phyloP scores from a whole-genome alignment of 2,329 filamentous ascomycete species.

The Domatiomyces globalis region DNA sequence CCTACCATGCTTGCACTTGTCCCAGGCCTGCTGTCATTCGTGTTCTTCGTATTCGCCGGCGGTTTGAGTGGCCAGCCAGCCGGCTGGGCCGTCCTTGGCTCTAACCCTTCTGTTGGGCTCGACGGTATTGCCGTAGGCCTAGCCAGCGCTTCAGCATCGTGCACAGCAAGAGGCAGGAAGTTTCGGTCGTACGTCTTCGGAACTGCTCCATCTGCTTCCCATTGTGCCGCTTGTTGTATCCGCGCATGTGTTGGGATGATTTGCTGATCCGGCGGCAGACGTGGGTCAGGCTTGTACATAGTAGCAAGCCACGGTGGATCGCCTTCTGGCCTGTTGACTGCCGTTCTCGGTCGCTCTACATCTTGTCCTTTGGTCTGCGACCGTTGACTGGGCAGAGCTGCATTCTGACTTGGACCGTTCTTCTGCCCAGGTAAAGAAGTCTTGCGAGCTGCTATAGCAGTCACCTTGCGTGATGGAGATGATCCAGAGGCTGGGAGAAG shows the following conservation, averaged over 20 bases:
- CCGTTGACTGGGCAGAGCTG: slow-evolving; percentile 32
- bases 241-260: slow-evolving; percentile 87
- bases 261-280: slow-evolving; percentile 86
- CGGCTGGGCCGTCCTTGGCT: slow-evolving; percentile 16
- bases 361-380: slow-evolving; percentile 51
- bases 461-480: slow-evolving; percentile 25
- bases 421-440: slow-evolving; percentile 24
- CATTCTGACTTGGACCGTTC: slow-evolving; percentile 23
- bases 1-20: slow-evolving; percentile 29
- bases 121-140: slow-evolving; percentile 6
- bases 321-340: slow-evolving; percentile 64
- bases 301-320: slow-evolving; percentile 91
- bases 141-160: slow-evolving; percentile 22
- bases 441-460: slow-evolving; percentile 28
- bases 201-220: slow-evolving; percentile 81
- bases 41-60: slow-evolving; percentile 14
- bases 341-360: slow-evolving; percentile 36
- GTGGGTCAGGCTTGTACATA: slow-evolving; percentile 90
- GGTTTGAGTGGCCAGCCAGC: slow-evolving; percentile 21
- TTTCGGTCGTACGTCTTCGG: slow-evolving; percentile 76
- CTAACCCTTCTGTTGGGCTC: slow-evolving; percentile 2
- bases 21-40: slow-evolving; percentile 22
- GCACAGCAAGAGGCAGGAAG: slow-evolving; percentile 59
- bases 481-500: slow-evolving; percentile 14
- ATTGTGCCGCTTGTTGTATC: slow-evolving; percentile 82